Base-by-base conservation (phyloP, 495 filamentous ascomycete genomes). In the Evernia prunastri region DNA sequence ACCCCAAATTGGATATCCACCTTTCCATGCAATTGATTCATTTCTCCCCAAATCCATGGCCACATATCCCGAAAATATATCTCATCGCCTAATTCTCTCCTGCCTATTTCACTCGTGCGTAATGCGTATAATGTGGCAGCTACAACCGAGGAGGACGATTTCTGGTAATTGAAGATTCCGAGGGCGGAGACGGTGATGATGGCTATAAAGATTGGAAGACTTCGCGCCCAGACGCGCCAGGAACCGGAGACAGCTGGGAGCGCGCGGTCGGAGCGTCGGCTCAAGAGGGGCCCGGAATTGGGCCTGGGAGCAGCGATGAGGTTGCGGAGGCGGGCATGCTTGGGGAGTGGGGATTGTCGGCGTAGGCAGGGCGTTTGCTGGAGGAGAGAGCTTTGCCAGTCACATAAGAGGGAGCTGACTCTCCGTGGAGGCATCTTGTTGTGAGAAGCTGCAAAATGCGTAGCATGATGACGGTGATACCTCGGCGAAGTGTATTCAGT, bases 91-190 rank as follows among this genome's bases (percentile, higher is more conserved):
- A 98, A 78, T 31, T 85, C 76, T 63, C 86, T 85, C 59, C 91
- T 84, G 42, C 91, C 94, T 60, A 79, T 75, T 10, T 82, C 76
- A 56, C 87, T 89, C 17, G 89, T 95, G 60, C 94, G 89, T 51
- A 98, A 82, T 1, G 93, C 87, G 79, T 97, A 98, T 3, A 98
- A 81, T 9, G 90, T 93, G 53, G 88, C 89, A 63, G 82, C 85
- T 6, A 96, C 90, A 17, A 97, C 85, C 60, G 87, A 88, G 23
- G 84, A 89, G 4, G 88, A 90, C 4, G 85, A 82, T 72, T 96
- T 96, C 71, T 98, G 93, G 82, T 98, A 97, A 80, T 98, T 98
- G 87, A 98, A 97, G 73, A 96, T 94, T 51, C 85, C 89, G 43
- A 94, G 77, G 65, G 87, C 85, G 58, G 85, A 86, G 25, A 78